Conservation (phyloP, 1,284 basidiomycete genomes). For the Moesziomyces globuligerus region DNA sequence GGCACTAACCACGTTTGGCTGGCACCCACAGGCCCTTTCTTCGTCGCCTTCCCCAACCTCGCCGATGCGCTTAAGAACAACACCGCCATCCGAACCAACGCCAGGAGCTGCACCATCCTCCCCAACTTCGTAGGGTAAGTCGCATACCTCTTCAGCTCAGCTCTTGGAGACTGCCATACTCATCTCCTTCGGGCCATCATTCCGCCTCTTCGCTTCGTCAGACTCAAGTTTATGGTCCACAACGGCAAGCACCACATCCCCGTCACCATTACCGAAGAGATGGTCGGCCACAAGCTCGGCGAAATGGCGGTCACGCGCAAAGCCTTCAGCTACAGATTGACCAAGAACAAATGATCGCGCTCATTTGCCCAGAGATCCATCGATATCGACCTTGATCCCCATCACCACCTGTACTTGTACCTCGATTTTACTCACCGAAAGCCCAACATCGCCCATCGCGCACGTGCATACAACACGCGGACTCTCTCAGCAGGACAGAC, state of each 20-base stretch:
- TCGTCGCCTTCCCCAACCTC: constrained; percentile 91
- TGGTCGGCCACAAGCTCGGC: constrained; percentile 97
- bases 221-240: constrained; percentile 86
- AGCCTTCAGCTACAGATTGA: constrained; percentile 68
- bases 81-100: constrained; percentile 86
- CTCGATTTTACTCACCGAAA: constrained; percentile 13
- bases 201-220: constrained; percentile 22
- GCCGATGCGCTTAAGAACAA: constrained; percentile 84
- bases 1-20: too few relatives aligned
- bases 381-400: neutral
- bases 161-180: neutral
- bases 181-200: neutral
- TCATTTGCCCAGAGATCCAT: neutral
- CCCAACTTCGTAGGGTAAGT: constrained; percentile 71
- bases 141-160: neutral
- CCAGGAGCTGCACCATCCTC: constrained; percentile 88
- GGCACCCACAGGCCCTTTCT: constrained; percentile 91
- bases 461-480: too few relatives aligned
- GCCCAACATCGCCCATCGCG: too few relatives aligned
- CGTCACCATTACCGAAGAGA: constrained; percentile 89
- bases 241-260: constrained; percentile 92
- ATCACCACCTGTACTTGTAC: constrained; percentile 36
- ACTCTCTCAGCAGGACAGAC: too few relatives aligned
- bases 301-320: constrained; percentile 90
- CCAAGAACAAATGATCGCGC: constrained; percentile 61